These are phyloP conservation scores for Pinus taeda DNA, from an alignment of 75 land plant genomes.

Conservation along the genomic window DNA sequence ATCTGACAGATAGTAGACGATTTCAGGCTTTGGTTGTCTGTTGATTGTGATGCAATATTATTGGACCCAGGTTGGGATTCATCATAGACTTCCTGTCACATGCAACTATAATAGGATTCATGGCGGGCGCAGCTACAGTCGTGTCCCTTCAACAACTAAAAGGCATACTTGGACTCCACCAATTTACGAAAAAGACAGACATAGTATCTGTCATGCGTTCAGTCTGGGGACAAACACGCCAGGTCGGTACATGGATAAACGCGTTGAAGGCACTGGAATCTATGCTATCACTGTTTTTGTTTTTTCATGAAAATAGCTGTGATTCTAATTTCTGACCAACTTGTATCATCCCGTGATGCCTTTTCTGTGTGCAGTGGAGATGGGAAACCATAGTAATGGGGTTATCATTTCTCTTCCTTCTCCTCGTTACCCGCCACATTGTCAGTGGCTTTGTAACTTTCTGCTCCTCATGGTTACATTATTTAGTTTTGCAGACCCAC, in stretches of 20 bases:
- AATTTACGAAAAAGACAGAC: conserved; percentile 66
- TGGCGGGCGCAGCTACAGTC: conserved; percentile 79
- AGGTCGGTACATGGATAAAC: conserved; percentile 36
- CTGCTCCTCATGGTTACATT: background rate
- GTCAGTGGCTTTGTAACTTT: conserved; percentile 32
- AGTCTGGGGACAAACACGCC: conserved; percentile 54
- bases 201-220: conserved; percentile 74
- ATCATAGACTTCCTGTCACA: conserved; percentile 85
- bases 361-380: conserved; percentile 73
- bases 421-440: conserved; percentile 51
- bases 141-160: conserved; percentile 80
- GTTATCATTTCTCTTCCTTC: conserved; percentile 59
- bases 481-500: background rate
- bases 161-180: conserved; percentile 63
- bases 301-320: background rate
- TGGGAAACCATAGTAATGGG: conserved; percentile 81
- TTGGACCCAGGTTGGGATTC: conserved; percentile 69
- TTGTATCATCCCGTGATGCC: conserved; percentile 7
- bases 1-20: background rate
- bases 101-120: conserved; percentile 83
- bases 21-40: background rate
- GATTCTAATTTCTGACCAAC: background rate
- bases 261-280: background rate
- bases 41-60: background rate
- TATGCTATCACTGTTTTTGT: background rate